These are phyloP conservation scores for Triglochin maritima DNA, from an alignment of 106 monocot species.

Conservation along the genomic window DNA sequence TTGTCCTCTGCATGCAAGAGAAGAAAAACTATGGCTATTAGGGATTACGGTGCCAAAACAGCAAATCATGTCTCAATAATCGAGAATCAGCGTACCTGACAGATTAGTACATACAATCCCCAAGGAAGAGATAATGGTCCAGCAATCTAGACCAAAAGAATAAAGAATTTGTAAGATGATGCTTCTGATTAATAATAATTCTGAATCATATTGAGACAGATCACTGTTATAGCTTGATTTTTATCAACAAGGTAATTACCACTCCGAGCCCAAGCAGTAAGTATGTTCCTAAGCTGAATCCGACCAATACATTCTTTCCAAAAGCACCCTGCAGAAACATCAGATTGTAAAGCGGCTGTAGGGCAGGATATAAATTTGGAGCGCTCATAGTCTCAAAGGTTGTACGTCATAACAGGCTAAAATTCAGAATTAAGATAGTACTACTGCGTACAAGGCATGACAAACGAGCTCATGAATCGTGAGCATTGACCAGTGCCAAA, in stretches of 20 bases:
- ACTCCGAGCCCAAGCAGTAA: constrained; percentile 85
- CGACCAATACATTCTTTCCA: constrained; percentile 63
- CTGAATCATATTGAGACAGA: background rate
- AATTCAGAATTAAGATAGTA: no score
- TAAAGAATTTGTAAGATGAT: background rate
- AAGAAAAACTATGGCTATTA: background rate
- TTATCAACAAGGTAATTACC: constrained; percentile 28
- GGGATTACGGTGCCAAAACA: background rate
- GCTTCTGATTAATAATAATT: background rate
- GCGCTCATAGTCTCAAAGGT: no score
- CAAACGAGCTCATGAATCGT: no score
- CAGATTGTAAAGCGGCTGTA: background rate
- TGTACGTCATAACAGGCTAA: no score
- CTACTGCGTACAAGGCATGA: no score
- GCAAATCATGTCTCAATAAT: background rate
- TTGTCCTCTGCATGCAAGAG: constrained; percentile 37
- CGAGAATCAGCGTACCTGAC: constrained; percentile 50
- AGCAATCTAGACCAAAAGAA: constrained; percentile 42
- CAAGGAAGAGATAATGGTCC: constrained; percentile 90
- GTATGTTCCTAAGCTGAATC: constrained; percentile 80
- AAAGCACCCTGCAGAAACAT: constrained; percentile 61
- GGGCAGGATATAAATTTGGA: no score
- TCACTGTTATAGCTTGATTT: background rate
- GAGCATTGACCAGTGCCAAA: no score
- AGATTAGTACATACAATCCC: constrained; percentile 93